These are phyloP conservation scores for Mucor plumbeus DNA, from an alignment of 371 early-diverging fungal species.

Conservation along the genomic window DNA sequence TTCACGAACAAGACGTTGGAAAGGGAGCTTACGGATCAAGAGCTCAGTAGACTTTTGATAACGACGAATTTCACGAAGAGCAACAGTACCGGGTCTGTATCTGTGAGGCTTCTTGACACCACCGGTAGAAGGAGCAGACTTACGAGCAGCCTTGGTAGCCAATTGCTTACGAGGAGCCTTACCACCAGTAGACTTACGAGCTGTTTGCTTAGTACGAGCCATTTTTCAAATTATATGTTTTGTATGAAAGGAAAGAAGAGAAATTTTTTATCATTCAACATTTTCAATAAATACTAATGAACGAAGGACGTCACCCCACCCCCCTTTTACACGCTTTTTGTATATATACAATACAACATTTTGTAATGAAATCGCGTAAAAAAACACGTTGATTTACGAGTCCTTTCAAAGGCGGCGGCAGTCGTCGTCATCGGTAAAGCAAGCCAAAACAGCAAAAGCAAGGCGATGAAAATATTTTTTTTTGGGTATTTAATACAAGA, in stretches of 20 bases:
- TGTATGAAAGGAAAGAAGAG: slow-evolving; percentile 11
- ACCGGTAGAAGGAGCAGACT: slow-evolving; percentile 75
- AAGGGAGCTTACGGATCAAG: slow-evolving; percentile 81
- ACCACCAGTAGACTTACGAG: slow-evolving; percentile 85
- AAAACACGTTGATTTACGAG: background rate
- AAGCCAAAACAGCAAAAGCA: background rate
- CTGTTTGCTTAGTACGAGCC: slow-evolving; percentile 89
- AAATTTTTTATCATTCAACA: background rate
- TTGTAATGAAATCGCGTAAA: slow-evolving; percentile 3
- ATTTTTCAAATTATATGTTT: slow-evolving; percentile 36
- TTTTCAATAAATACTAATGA: slow-evolving; percentile 4
- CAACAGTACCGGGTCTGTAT: slow-evolving; percentile 88
- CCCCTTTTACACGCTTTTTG: background rate
- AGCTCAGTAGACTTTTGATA: slow-evolving; percentile 75
- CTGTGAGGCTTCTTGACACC: slow-evolving; percentile 83
- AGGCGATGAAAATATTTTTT: background rate
- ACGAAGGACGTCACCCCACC: background rate
- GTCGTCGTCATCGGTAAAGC: background rate
- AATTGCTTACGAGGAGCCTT: slow-evolving; percentile 89
- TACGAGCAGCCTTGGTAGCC: slow-evolving; percentile 88
- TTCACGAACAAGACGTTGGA: slow-evolving; percentile 96
- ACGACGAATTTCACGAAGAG: slow-evolving; percentile 96
- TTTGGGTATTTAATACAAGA: slow-evolving; percentile 5
- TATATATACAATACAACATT: background rate
- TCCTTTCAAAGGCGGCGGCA: background rate